Evolutionary conservation across 2,329 filamentous ascomycete species (phyloP), one percentile per base, ranked within the genome.

Genomic region (Cercospora beticola): DNA sequence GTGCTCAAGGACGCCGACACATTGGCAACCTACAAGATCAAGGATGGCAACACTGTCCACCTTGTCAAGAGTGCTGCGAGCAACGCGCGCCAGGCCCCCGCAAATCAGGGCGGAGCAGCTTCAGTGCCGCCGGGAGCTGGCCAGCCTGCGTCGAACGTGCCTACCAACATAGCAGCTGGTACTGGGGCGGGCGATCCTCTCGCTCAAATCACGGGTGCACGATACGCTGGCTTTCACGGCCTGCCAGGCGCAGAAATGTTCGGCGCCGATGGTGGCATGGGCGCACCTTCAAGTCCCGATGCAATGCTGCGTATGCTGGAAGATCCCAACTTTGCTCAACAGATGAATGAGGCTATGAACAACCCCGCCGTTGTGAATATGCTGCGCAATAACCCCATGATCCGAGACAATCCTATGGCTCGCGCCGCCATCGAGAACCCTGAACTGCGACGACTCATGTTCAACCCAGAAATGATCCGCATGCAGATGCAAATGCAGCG

Each of bases 1-100:
- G 94, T 99, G 70, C 89, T 99, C 83, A 99, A 98, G 84, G 95
- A 99, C 79, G 89, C 91, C 68, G 94, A 99, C 76, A 90, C 91
- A 0, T 83, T 99, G 54, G 88, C 86, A 72, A 88, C 88, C 66
- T 96, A 96, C 84, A 98, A 97, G 85, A 94, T 99, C 81, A 97
- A 97, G 85, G 86, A 92, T 72, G 93, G 94, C 72, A 95, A 98
- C 81, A 98, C 94, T 18, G 89, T 99, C 74, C 95, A 99, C 80
- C 87, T 99, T 76, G 95, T 99, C 76, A 97, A 97, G 85, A 96
- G 93, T 78, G 94, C 95, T 56, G 92, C 92, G 69, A 97, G 94
- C 86, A 97, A 96, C 76, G 86, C 85, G 70, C 85, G 86, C 67
- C 86, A 87, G 75, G 86, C 85, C 71, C 85, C 84, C 14, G 81